These are phyloP conservation scores for Craterostigma plantagineum DNA, from an alignment of 257 asterid genomes.

Conservation along the genomic window DNA sequence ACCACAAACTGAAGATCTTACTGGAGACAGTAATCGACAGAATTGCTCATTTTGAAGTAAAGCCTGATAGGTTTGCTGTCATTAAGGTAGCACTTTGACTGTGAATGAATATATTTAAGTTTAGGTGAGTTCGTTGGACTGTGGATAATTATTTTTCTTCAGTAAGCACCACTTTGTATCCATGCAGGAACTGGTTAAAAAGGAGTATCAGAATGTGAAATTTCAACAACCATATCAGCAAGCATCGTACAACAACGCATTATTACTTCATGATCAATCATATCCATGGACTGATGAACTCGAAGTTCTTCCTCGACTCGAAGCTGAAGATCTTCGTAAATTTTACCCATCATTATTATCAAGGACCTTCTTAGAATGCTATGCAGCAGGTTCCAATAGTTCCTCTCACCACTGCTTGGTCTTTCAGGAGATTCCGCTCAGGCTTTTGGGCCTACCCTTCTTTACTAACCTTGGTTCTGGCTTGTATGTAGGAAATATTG, in stretches of 20 bases:
- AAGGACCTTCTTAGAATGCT: constrained; percentile 79
- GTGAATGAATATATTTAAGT: no score
- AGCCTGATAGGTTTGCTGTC: constrained; percentile 79
- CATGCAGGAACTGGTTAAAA: constrained; percentile 57
- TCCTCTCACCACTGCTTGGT: constrained; percentile 4
- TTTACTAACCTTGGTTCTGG: neutral
- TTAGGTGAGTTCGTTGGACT: no score
- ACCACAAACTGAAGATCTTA: constrained; percentile 66
- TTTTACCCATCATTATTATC: constrained; percentile 73
- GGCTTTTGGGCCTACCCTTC: constrained; percentile 8
- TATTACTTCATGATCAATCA: constrained; percentile 52
- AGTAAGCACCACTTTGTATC: constrained; percentile 2
- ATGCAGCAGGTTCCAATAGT: constrained; percentile 56
- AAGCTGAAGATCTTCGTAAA: constrained; percentile 42
- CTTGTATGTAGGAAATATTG: constrained; percentile 50
- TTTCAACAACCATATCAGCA: constrained; percentile 96
- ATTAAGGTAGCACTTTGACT: constrained; percentile 38
- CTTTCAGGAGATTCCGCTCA: constrained; percentile 1
- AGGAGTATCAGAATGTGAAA: constrained; percentile 72
- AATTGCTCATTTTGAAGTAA: constrained; percentile 74
- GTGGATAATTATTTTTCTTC: neutral
- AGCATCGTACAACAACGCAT: constrained; percentile 63
- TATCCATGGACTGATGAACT: constrained; percentile 73
- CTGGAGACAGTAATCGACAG: constrained; percentile 57
- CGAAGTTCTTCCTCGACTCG: constrained; percentile 67